phyloP scores from a whole-genome alignment of 139 green algal genomes.

The Dunaliella primolecta region DNA sequence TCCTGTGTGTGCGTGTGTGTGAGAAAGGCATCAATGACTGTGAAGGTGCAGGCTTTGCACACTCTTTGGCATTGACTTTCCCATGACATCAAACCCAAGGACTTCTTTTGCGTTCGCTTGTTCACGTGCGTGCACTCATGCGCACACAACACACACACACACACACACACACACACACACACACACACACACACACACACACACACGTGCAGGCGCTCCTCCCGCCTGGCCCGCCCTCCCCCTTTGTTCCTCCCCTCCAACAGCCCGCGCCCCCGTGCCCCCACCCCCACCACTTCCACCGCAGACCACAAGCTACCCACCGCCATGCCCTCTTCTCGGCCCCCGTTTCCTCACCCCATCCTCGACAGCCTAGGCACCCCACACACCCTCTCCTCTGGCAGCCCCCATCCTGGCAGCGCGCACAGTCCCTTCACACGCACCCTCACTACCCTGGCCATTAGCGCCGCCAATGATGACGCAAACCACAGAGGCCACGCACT shows the following conservation, averaged over 20 bases:
- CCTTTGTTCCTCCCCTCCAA: background rate
- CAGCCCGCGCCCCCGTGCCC: background rate
- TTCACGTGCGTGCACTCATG: background rate
- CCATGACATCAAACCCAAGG: too few relatives aligned
- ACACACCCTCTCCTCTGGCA: background rate
- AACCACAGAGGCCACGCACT: too few relatives aligned
- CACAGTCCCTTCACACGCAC: background rate
- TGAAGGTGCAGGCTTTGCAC: too few relatives aligned
- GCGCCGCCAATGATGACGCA: too few relatives aligned
- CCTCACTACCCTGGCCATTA: too few relatives aligned
- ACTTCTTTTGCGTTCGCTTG: too few relatives aligned
- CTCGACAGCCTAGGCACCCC: background rate
- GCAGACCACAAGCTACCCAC: too few relatives aligned
- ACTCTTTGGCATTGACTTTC: too few relatives aligned
- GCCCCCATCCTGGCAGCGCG: background rate
- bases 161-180: slow-evolving; percentile 15
- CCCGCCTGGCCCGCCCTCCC: background rate
- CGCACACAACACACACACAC: slow-evolving; percentile 9
- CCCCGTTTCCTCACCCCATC: background rate
- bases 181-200: slow-evolving; percentile 16
- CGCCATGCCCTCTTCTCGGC: background rate
- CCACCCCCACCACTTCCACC: too few relatives aligned
- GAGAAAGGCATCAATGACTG: too few relatives aligned
- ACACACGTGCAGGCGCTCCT: background rate
- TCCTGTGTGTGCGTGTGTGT: too few relatives aligned